phyloP scores from a whole-genome alignment of 2,329 filamentous ascomycete genomes.

The Pleoardoris graminearum region DNA sequence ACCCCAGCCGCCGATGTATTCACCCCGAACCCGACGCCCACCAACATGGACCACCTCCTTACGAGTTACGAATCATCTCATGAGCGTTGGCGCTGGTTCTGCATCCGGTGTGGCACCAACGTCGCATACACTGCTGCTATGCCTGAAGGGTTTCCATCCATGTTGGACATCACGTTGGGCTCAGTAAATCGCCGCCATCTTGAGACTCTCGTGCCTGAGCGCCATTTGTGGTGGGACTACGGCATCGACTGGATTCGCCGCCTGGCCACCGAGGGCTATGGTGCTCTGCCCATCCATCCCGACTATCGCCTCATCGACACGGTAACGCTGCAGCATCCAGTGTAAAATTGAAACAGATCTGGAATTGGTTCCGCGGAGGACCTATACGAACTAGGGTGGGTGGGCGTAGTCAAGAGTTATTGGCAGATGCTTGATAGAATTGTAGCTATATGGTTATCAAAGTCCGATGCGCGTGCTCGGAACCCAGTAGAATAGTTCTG shows the following conservation, averaged over 20 bases:
- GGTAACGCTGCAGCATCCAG: neutral
- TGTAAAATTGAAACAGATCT: neutral
- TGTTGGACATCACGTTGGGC: slow-evolving; percentile 10
- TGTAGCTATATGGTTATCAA: neutral
- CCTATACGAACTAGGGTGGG: neutral
- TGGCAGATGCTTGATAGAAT: neutral
- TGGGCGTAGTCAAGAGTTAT: neutral
- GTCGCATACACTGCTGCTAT: slow-evolving; percentile 11
- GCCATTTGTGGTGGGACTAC: slow-evolving; percentile 13
- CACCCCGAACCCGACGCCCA: neutral
- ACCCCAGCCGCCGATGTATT: neutral
- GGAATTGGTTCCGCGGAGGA: neutral
- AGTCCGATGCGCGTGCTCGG: neutral
- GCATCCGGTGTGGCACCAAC: slow-evolving; percentile 8
- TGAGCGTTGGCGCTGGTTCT: slow-evolving; percentile 10
- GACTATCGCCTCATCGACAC: slow-evolving; percentile 8
- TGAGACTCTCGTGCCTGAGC: slow-evolving; percentile 8
- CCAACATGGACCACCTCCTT: slow-evolving; percentile 4
- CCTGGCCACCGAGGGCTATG: slow-evolving; percentile 6
- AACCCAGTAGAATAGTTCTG: neutral
- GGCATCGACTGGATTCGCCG: slow-evolving; percentile 10
- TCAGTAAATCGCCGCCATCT: slow-evolving; percentile 4
- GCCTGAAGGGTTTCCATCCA: slow-evolving; percentile 6
- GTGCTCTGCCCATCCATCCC: slow-evolving; percentile 8
- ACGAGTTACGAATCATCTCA: slow-evolving; percentile 7